These are phyloP conservation scores for Suhomyces bokatorum DNA, from an alignment of 1,139 yeast species.

Conservation along the genomic window DNA sequence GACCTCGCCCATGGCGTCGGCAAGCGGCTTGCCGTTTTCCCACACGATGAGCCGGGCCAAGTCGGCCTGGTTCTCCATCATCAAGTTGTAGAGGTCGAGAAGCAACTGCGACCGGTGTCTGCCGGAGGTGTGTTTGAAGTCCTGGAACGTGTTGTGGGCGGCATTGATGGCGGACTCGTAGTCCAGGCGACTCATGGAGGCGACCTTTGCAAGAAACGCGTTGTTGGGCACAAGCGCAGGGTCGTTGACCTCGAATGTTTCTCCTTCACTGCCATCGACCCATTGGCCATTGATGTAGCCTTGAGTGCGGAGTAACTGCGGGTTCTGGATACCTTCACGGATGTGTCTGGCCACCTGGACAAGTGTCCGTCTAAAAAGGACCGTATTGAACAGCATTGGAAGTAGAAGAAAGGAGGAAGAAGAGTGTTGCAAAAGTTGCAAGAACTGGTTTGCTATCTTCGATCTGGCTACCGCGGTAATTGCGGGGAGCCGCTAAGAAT, in stretches of 20 bases:
- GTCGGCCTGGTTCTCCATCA: slow-evolving; percentile 29
- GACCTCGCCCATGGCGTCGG: slow-evolving; percentile 36
- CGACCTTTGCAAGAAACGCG: slow-evolving; percentile 38
- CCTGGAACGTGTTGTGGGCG: slow-evolving; percentile 39
- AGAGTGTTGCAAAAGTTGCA: too few relatives aligned
- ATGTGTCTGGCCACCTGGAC: slow-evolving; percentile 15
- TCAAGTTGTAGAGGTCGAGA: slow-evolving; percentile 28
- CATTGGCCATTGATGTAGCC: slow-evolving; percentile 50
- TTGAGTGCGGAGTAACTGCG: slow-evolving; percentile 35
- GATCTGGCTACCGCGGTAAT: slow-evolving; percentile 4
- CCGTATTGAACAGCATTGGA: background rate
- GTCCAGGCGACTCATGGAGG: slow-evolving; percentile 37
- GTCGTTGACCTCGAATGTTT: slow-evolving; percentile 43
- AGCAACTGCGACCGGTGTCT: slow-evolving; percentile 42
- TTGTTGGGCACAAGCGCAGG: slow-evolving; percentile 40
- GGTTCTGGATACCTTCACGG: slow-evolving; percentile 29
- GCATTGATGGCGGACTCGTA: slow-evolving; percentile 38
- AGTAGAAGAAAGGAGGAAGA: background rate
- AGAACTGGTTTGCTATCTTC: background rate
- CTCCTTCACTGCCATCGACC: slow-evolving; percentile 29
- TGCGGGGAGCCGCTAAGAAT: slow-evolving; percentile 1
- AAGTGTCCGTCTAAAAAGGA: slow-evolving; percentile 5
- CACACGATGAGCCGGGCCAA: slow-evolving; percentile 32
- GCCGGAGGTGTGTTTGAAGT: slow-evolving; percentile 40
- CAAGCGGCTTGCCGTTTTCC: slow-evolving; percentile 36